Evolutionary conservation across 169 alveolate genomes (phyloP), one percentile per base, ranked within the genome.

Genomic region (Plasmodium relictum): DNA sequence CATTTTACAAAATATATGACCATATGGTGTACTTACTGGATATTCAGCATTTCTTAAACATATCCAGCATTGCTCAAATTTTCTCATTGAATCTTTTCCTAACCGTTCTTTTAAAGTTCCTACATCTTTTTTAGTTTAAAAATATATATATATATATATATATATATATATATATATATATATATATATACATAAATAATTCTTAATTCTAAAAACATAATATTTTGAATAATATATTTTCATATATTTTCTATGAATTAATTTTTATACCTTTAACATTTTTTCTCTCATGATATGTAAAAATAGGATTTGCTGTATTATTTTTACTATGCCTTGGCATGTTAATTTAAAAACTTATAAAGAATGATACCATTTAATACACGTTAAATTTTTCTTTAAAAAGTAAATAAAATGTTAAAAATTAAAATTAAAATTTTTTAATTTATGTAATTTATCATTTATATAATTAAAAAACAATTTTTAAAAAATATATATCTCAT

Each of bases 241-340:
- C 66, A 9, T 14, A 18, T 9, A 9, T 73, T 37, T 41, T 41
- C 37, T 14, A 2, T 14, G 5, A 44, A 45, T 56, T 26, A 24
- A 42, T 20, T 41, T 58, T 41, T 68, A 31, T 50, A 92, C 95
- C 96, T 70, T 94, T 89, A 52, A 97, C 94, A 90, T 92, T 96
- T 89, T 94, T 87, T 88, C 97, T 93, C 83, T 97, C 99, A 66
- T 96, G 97, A 80, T 96, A 96, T 7, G 99, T 96, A 88, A 97
- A 97, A 22, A 97, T 94, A 54, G 97, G 93, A 48, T 91, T 92
- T 6, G 98, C 97, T 20, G 98, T 96, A 87, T 96, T 97, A 74
- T 96, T 96, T 89, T 96, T 97, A 62, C 98, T 96, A 86, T 96
- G 99, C 78, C 98, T 95, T 0, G 98, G 94, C 99, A 97, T 97